phyloP scores from a whole-genome alignment of 257 asterid species.

The Solanum etuberosum region DNA sequence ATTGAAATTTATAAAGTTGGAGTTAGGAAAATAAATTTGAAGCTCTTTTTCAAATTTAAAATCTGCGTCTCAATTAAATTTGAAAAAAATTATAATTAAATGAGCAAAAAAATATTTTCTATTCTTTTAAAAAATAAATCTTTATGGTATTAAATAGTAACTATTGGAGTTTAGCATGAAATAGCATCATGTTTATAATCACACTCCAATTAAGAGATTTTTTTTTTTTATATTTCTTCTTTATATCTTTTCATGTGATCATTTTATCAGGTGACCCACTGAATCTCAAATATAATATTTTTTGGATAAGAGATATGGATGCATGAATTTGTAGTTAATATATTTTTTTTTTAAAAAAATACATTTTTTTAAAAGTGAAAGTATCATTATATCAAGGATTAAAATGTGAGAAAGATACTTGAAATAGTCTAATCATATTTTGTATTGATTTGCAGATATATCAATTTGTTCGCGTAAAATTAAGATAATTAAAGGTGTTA shows the following conservation, averaged over 20 bases:
- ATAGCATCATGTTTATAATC: not conserved
- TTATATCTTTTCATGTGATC: not conserved
- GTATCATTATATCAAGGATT: not conserved
- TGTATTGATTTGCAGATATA: not conserved
- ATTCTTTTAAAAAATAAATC: not conserved
- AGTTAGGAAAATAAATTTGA: not conserved
- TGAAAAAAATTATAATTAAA: not conserved
- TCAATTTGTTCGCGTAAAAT: not conserved
- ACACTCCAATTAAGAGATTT: not conserved
- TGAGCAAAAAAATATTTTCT: rapidly evolving
- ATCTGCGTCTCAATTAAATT: too few relatives aligned
- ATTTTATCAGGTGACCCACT: not conserved
- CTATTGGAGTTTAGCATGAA: not conserved
- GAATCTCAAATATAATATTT: not conserved
- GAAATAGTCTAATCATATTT: not conserved
- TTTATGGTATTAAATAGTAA: not conserved
- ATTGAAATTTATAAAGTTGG: not conserved
- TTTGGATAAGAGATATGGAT: not conserved
- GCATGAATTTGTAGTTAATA: not conserved
- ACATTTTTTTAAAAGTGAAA: too few relatives aligned
- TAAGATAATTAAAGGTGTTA: not conserved
- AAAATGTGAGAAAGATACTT: not conserved
- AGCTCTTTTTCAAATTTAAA: too few relatives aligned
- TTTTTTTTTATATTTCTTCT: not conserved
- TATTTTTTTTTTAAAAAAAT: too few relatives aligned